Base-by-base conservation (phyloP, 2,329 filamentous ascomycete species). In the Colletotrichum endophyticum region DNA sequence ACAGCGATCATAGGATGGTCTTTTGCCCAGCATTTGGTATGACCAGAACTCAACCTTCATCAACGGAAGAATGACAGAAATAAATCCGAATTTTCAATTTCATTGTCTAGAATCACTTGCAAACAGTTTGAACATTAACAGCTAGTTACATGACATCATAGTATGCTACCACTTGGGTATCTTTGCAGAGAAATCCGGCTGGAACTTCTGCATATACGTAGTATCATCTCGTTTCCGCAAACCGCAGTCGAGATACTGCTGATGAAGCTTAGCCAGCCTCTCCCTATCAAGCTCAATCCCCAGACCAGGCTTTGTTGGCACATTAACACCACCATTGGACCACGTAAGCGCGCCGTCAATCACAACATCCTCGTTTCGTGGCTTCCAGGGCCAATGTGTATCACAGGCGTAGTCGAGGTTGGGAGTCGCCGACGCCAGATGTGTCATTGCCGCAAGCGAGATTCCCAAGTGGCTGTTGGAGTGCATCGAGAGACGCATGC, bases 301-400 rank as follows among this genome's bases (percentile, higher is more conserved):
- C 16, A 86, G 63, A 3, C 85, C 85, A 3, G 85, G 84, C 0
- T 73, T 59, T 1, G 79, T 82, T 1, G 85, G 85, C 27, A 86
- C 85, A 0, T 80, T 44, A 6, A 86, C 75, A 2, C 82, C 84
- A 0, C 85, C 85, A 53, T 86, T 81, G 1, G 66, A 77, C 85
- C 85, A 87, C 30, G 78, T 82, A 70, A 87, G 59, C 0, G 82
- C 81, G 2, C 84, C 84, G n/a, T 85, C 82, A 9, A 83, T 74
- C 61, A 87, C 79, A 7, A 87, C 85, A 66, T 87, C 86, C 76
- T 87, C 86, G 8, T 86, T 83, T 1, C 83, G 81, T 5, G 83
- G 84, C 79, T 87, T 87, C 86, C 86, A 87, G 8, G 86, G 86
- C 86, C 86, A 87, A 73, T 87, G 86, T 0, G 86, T 87, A 66